A percentile compares a stretch with the other conserved stretches of the same genome.
phyloP scores from a whole-genome alignment of 805 yeast genomes.

The Spencermartinsiella europaea region DNA sequence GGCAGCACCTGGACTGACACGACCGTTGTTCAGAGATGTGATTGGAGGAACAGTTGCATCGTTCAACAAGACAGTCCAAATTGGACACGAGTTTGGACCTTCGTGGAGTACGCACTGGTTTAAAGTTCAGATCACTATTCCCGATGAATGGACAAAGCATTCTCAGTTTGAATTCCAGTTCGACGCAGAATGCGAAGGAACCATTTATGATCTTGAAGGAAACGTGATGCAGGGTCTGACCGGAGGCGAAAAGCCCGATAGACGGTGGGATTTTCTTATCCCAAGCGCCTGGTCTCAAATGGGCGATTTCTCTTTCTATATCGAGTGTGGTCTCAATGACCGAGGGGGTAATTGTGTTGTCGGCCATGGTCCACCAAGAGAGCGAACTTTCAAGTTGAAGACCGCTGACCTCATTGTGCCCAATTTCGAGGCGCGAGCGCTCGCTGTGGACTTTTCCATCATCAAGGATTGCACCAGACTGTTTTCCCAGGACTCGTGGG shows the following conservation, averaged over 20 bases:
- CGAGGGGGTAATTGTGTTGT: conserved; percentile 73
- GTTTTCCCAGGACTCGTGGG: conserved; percentile 63
- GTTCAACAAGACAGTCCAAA: conserved; percentile 36
- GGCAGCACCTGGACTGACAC: conserved; percentile 60
- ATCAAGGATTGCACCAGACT: conserved; percentile 80
- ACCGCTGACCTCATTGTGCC: conserved; percentile 75
- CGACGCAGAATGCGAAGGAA: conserved; percentile 81
- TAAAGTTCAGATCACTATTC: conserved; percentile 54
- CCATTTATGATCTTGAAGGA: conserved; percentile 62
- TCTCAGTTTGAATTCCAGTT: conserved; percentile 51
- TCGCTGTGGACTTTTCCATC: conserved; percentile 75
- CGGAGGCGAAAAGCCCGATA: conserved; percentile 71
- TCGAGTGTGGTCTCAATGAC: conserved; percentile 88
- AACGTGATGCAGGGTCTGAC: conserved; percentile 75
- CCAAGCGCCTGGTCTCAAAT: conserved; percentile 48
- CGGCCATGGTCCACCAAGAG: conserved; percentile 45
- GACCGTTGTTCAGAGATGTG: conserved; percentile 59
- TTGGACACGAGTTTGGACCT: conserved; percentile 78
- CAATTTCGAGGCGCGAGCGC: conserved; percentile 66
- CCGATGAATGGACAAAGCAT: conserved; percentile 50
- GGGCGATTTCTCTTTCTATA: conserved; percentile 55
- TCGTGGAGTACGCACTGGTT: conserved; percentile 98
- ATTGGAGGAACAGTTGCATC: conserved; percentile 35
- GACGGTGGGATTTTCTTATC: conserved; percentile 61
- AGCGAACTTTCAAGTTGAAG: conserved; percentile 59